A percentile compares a stretch with the other conserved stretches of the same genome.
Conservation (phyloP, 495 filamentous ascomycete genomes). For the Viridothelium virens region DNA sequence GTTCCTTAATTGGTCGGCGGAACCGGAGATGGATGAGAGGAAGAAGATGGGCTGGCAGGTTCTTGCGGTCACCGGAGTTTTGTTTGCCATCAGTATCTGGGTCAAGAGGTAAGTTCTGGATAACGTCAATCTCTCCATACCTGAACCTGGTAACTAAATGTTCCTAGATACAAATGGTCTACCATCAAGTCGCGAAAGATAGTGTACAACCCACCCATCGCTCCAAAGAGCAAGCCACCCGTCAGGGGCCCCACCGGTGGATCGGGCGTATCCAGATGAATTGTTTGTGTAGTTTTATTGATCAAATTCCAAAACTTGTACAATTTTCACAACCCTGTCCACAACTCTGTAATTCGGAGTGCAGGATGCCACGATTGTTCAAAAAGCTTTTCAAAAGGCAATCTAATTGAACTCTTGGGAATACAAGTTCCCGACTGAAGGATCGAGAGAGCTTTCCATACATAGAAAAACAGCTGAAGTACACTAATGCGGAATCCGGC, state of each 20-base stretch:
- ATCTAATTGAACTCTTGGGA: too few species aligned
- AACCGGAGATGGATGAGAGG: conserved; percentile 97
- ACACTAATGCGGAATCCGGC: too few species aligned
- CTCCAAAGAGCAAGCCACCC: conserved; percentile 11
- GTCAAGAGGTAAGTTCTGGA: conserved; percentile 61
- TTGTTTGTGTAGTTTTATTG: conserved; percentile 2
- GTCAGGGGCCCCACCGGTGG: background rate
- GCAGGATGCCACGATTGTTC: too few species aligned
- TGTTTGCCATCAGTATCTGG: conserved; percentile 87
- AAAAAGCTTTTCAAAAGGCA: too few species aligned
- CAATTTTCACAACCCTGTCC: background rate
- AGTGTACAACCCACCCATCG: conserved; percentile 69
- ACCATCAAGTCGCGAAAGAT: conserved; percentile 92
- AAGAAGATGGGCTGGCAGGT: conserved; percentile 99
- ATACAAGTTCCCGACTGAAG: too few species aligned
- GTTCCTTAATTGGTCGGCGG: conserved; percentile 98
- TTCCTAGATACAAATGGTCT: conserved; percentile 84
- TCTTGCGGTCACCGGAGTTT: conserved; percentile 62
- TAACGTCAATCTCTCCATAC: background rate
- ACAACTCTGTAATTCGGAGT: background rate
- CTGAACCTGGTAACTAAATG: background rate
- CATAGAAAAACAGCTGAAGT: too few species aligned
- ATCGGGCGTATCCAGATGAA: background rate
- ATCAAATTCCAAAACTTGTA: background rate
- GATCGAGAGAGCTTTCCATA: too few species aligned